A percentile compares a stretch with the other conserved stretches of the same genome.
Evolutionary conservation across 805 yeast genomes (phyloP).

Genomic region (Candida sanyiensis): DNA sequence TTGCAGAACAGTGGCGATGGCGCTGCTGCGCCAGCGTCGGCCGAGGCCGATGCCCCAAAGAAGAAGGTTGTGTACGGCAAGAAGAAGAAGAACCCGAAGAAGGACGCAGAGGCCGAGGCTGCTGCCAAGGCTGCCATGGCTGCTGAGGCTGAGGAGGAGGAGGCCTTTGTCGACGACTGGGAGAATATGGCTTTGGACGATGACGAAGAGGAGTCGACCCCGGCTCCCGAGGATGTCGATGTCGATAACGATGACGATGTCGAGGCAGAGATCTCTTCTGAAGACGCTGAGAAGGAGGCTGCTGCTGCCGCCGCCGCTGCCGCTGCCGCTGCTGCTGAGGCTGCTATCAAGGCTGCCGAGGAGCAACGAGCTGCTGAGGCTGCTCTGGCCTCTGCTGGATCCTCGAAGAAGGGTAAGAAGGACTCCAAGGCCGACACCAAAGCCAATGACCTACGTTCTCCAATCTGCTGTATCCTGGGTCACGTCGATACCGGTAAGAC

Average conservation of each 20-base stretch:
- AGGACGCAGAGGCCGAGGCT: slow-evolving; percentile 15
- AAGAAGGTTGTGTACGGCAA: slow-evolving; percentile 67
- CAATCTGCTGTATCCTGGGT: slow-evolving; percentile 97
- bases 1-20: slow-evolving; percentile 32
- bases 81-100: slow-evolving; percentile 51
- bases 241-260: slow-evolving; percentile 4
- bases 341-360: slow-evolving; percentile 17
- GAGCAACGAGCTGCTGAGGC: slow-evolving; percentile 16
- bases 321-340: slow-evolving; percentile 26
- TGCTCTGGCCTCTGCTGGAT: slow-evolving; percentile 25
- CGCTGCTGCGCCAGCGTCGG: neutral
- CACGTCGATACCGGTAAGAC: slow-evolving; percentile 99
- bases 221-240: slow-evolving; percentile 33
- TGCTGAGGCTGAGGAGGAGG: slow-evolving; percentile 28
- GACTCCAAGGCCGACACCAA: slow-evolving; percentile 20
- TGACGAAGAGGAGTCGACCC: slow-evolving; percentile 51
- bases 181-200: slow-evolving; percentile 62
- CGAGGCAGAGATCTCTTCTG: slow-evolving; percentile 13
- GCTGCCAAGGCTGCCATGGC: slow-evolving; percentile 23
- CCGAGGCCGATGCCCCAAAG: slow-evolving; percentile 29
- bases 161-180: slow-evolving; percentile 74
- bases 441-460: slow-evolving; percentile 78
- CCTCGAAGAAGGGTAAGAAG: slow-evolving; percentile 17
- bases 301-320: slow-evolving; percentile 19
- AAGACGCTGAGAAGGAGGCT: slow-evolving; percentile 28